Evolutionary conservation across 2,329 filamentous ascomycete genomes (phyloP).

Genomic region (Aspergillus pseudonomiae): DNA sequence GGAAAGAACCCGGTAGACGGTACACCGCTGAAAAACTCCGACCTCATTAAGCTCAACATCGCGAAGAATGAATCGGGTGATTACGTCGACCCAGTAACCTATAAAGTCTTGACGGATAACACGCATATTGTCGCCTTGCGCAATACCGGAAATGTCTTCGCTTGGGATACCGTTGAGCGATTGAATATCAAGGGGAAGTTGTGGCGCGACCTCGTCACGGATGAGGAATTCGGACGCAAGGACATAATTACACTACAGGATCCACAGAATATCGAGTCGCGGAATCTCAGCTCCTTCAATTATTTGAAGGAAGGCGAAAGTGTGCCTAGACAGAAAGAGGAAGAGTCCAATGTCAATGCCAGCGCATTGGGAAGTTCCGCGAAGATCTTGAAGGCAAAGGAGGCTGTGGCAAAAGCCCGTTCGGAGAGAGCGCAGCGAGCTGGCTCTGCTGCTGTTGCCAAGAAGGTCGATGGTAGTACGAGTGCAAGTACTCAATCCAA

Average conservation of each 20-base stretch:
- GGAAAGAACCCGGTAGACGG: conserved; percentile 90
- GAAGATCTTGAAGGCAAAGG: conserved; percentile 89
- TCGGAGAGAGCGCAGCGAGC: conserved; percentile 66
- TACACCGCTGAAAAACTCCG: conserved; percentile 73
- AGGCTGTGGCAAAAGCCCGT: conserved; percentile 88
- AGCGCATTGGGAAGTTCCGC: conserved; percentile 74
- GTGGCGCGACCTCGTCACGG: conserved; percentile 88
- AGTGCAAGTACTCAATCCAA: conserved; percentile 24
- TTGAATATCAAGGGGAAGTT: conserved; percentile 97
- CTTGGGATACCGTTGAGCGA: conserved; percentile 91
- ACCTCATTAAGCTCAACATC: conserved; percentile 89
- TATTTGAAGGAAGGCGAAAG: conserved; percentile 81
- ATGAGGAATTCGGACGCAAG: conserved; percentile 80
- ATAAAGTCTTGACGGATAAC: conserved; percentile 97
- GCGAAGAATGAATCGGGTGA: conserved; percentile 89
- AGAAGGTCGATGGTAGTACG: conserved; percentile 25
- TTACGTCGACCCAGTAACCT: conserved; percentile 93
- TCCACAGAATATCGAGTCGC: conserved; percentile 81
- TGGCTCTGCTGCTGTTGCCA: conserved; percentile 55
- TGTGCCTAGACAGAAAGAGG: conserved; percentile 62
- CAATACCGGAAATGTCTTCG: conserved; percentile 90
- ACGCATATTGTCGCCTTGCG: conserved; percentile 91
- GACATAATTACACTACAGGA: conserved; percentile 97
- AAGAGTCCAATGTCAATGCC: conserved; percentile 70
- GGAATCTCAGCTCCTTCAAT: conserved; percentile 86